Conservation (phyloP, 2,329 filamentous ascomycete genomes). For the Colletotrichum gloeosporioides region DNA sequence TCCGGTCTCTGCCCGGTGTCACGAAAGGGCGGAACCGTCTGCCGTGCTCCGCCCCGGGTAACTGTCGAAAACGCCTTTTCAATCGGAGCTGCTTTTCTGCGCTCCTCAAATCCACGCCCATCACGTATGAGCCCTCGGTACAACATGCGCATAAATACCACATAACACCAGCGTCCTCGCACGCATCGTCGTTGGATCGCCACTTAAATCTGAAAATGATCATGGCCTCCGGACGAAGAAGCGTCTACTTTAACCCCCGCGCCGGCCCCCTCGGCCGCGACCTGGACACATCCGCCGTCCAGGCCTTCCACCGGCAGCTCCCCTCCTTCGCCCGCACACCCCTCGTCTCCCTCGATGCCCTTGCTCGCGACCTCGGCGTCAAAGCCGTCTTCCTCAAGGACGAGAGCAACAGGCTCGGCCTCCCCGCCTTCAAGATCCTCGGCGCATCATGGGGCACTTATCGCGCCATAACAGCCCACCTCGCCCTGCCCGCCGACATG, state of each 20-base stretch:
- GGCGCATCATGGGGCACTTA: slow-evolving; percentile 78
- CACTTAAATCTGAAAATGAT: too few species aligned
- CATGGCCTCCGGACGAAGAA: slow-evolving; percentile 25
- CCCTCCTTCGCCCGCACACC: slow-evolving; percentile 62
- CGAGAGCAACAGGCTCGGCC: slow-evolving; percentile 70
- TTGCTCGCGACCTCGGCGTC: slow-evolving; percentile 65
- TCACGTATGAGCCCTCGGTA: fast-evolving
- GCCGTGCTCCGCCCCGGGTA: not conserved
- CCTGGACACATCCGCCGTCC: slow-evolving; percentile 14
- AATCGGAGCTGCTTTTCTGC: not conserved
- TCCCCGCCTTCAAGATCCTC: slow-evolving; percentile 81
- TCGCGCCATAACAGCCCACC: slow-evolving; percentile 54
- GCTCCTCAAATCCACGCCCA: not conserved
- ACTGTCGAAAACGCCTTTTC: not conserved
- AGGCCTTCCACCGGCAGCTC: slow-evolving; percentile 62
- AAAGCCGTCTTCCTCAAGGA: slow-evolving; percentile 71
- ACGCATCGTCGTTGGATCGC: fast-evolving
- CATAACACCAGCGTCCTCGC: not conserved
- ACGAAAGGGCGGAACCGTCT: not conserved
- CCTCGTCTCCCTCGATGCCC: slow-evolving; percentile 51
- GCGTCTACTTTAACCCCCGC: slow-evolving; percentile 29
- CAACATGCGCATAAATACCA: not conserved
- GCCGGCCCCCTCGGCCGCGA: slow-evolving; percentile 13
- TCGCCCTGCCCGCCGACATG: slow-evolving; percentile 47
- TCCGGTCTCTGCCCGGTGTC: not conserved